Conservation (phyloP, 2,329 filamentous ascomycete genomes). For the Orbilia javanica region DNA sequence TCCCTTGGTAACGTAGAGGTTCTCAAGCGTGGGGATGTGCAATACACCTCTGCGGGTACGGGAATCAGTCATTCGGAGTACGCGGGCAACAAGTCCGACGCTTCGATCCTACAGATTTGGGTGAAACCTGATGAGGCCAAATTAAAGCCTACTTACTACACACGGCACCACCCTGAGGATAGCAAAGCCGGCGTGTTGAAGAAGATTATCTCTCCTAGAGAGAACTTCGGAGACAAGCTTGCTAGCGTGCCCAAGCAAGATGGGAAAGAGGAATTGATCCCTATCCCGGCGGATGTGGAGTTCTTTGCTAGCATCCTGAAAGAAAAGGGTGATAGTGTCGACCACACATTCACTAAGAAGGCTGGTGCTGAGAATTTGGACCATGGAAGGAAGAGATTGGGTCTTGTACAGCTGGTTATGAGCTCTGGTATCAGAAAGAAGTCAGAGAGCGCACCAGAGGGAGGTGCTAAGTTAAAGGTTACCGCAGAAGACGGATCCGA, state of each 20-base stretch:
- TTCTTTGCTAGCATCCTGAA: conserved; percentile 57
- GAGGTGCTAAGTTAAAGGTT: conserved; percentile 56
- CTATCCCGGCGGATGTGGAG: conserved; percentile 53
- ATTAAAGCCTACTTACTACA: conserved; percentile 52
- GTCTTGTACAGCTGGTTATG: conserved; percentile 55
- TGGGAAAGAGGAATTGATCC: conserved; percentile 58
- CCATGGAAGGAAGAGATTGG: conserved; percentile 48
- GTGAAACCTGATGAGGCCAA: conserved; percentile 48
- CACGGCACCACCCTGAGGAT: conserved; percentile 50
- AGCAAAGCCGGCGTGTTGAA: conserved; percentile 51
- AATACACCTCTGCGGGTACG: conserved; percentile 54
- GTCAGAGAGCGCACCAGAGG: conserved; percentile 43
- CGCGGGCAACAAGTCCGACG: conserved; percentile 45
- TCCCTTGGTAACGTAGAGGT: conserved; percentile 69
- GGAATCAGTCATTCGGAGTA: conserved; percentile 57
- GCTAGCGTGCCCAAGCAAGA: conserved; percentile 49
- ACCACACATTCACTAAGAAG: conserved; percentile 48
- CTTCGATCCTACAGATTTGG: conserved; percentile 56
- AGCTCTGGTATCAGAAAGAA: conserved; percentile 57
- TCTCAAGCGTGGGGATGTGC: conserved; percentile 54
- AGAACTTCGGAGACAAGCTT: conserved; percentile 55
- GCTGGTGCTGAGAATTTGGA: conserved; percentile 29
- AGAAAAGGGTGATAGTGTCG: conserved; percentile 28
- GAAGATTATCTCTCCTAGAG: conserved; percentile 48
- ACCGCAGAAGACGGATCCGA: conserved; percentile 55